phyloP scores from a whole-genome alignment of 2,329 filamentous ascomycete genomes.

The Emmonsia crescens region DNA sequence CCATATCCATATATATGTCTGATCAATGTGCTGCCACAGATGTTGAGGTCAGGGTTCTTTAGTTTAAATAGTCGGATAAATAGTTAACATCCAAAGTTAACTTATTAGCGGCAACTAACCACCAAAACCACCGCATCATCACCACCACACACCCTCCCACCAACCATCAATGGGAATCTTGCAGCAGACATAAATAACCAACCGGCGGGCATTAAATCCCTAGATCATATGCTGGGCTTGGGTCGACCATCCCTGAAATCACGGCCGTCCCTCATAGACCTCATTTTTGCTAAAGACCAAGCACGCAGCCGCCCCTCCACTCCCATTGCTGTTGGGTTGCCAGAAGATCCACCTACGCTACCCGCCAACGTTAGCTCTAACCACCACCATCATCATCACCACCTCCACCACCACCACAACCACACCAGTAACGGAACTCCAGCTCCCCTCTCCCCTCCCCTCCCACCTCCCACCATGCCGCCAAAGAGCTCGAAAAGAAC shows the following conservation, averaged over 20 bases:
- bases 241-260: slow-evolving; percentile 46
- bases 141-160: too few relatives aligned
- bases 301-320: slow-evolving; percentile 16
- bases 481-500: slow-evolving; percentile 35
- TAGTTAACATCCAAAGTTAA: too few relatives aligned
- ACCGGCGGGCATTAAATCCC: neutral
- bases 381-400: slow-evolving; percentile 26
- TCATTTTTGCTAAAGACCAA: slow-evolving; percentile 45
- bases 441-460: slow-evolving; percentile 18
- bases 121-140: neutral
- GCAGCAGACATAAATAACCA: neutral
- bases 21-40: too few relatives aligned
- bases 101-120: too few relatives aligned
- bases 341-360: slow-evolving; percentile 11
- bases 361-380: neutral
- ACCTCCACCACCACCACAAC: slow-evolving; percentile 24
- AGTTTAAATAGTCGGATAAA: too few relatives aligned
- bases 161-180: too few relatives aligned
- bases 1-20: too few relatives aligned
- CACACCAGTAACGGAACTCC: slow-evolving; percentile 16
- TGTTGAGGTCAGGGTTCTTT: too few relatives aligned
- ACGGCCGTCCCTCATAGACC: slow-evolving; percentile 52
- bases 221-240: slow-evolving; percentile 44
- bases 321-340: neutral
- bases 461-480: slow-evolving; percentile 29